Evolutionary conservation across 768 basidiomycete species (phyloP), one percentile per base, ranked within the genome.

Genomic region (Postia placenta): DNA sequence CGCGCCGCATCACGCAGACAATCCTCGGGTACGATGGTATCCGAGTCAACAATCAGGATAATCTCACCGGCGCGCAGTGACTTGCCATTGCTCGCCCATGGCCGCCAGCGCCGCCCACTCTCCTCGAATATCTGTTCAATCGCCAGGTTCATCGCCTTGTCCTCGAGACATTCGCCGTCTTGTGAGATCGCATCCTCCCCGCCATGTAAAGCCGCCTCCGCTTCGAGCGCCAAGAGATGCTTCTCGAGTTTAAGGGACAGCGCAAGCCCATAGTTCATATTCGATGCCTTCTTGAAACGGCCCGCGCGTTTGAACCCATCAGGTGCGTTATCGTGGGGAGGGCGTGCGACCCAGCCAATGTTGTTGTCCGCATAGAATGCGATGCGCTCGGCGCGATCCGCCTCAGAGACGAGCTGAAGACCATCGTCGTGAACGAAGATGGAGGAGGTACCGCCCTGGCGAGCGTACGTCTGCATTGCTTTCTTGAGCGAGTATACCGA

Each of bases 251-350:
- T 76, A 23, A 90, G 70, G 3, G 82, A 84, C 4, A 91, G 72
- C 58, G 81, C 68, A 15, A 75, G 71, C 0, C 78, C 89, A 57
- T 85, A 92, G 62, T 94, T 95, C 85, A 94, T 83, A 67, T 95
- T 95, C 14, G 82, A 84, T 0, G 91, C 91, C 67, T 95, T 95
- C 74, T 95, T 95, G 75, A 95, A 95, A 17, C 89, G 79, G 36
- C 90, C 91, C 25, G 87, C 86, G 41, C 90, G 85, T 51, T 85
- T 76, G 71, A 79, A 89, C 1, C 85, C 87, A 60, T 81, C 80
- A 14, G 78, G 67, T 2, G 68, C 64, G 54, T 68, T 68, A 33
- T 76, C 76, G 63, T 91, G 88, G 48, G 74, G 73, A 1, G 90
- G 89, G 37, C 90, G 81, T 22, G 91, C 87, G 52, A 90, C 83